Percentiles rank a stretch among this genome's conserved stretches.
These are phyloP conservation scores for Vitis rupestris DNA, from an alignment of 164 flowering plant genomes.

Conservation along the genomic window DNA sequence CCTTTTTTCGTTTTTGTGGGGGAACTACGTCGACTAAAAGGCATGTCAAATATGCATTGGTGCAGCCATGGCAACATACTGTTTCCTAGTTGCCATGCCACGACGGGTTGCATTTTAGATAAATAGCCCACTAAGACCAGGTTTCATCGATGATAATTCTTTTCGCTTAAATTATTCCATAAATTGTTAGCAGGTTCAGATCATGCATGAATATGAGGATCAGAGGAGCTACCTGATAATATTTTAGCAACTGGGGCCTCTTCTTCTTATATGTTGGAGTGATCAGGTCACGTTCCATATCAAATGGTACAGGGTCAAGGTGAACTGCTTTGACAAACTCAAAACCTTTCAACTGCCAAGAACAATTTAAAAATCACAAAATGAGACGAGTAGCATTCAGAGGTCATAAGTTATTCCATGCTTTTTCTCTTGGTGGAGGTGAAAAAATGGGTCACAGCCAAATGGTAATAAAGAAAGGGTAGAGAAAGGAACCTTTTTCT, in stretches of 20 bases:
- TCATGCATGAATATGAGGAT: neutral
- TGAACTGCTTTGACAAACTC: slow-evolving; percentile 81
- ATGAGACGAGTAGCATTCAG: neutral
- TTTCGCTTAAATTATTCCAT: too few species aligned
- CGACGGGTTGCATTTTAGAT: too few species aligned
- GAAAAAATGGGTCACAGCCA: neutral
- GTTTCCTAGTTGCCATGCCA: too few species aligned
- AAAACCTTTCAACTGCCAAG: slow-evolving; percentile 94
- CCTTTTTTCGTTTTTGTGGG: too few species aligned
- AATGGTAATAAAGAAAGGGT: neutral
- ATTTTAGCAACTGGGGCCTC: slow-evolving; percentile 91
- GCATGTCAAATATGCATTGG: too few species aligned
- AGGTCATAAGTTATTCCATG: neutral
- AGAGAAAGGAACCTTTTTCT: slow-evolving; percentile 62
- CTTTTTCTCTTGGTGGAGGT: neutral
- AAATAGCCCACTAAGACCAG: too few species aligned
- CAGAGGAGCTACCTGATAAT: slow-evolving; percentile 64
- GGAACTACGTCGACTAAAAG: too few species aligned
- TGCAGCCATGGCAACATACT: too few species aligned
- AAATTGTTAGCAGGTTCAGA: too few species aligned
- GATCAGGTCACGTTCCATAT: slow-evolving; percentile 92
- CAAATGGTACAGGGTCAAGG: slow-evolving; percentile 88
- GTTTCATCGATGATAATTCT: too few species aligned
- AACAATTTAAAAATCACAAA: slow-evolving; percentile 8
- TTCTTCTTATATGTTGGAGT: slow-evolving; percentile 98